These are phyloP conservation scores for Alternaria sp. DNA, from an alignment of 2,329 filamentous ascomycete species.

Conservation along the genomic window DNA sequence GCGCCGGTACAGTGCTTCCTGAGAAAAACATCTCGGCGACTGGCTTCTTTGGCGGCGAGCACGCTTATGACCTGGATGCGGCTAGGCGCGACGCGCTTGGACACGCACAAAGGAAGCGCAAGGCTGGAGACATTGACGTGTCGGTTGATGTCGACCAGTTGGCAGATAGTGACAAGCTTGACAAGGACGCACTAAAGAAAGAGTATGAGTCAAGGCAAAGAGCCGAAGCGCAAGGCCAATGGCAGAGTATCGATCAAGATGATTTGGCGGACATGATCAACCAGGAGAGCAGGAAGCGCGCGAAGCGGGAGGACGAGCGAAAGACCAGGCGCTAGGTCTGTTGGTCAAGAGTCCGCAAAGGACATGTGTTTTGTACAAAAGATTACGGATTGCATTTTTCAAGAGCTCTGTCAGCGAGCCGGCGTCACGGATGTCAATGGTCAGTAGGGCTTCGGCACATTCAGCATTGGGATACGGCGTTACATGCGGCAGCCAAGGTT, in stretches of 20 bases:
- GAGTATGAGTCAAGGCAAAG: slow-evolving; percentile 77
- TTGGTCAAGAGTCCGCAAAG: slow-evolving; percentile 10
- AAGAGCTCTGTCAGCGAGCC: slow-evolving; percentile 23
- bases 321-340: slow-evolving; percentile 60
- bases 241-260: slow-evolving; percentile 82
- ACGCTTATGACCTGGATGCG: slow-evolving; percentile 83
- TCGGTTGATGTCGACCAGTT: slow-evolving; percentile 87
- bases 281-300: slow-evolving; percentile 85
- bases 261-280: slow-evolving; percentile 96
- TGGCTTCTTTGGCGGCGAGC: slow-evolving; percentile 96
- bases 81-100: slow-evolving; percentile 69
- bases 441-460: slow-evolving; percentile 16
- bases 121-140: slow-evolving; percentile 93
- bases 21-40: slow-evolving; percentile 85
- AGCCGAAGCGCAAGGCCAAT: slow-evolving; percentile 65
- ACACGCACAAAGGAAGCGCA: slow-evolving; percentile 82
- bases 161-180: slow-evolving; percentile 75
- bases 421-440: slow-evolving; percentile 31
- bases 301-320: slow-evolving; percentile 85
- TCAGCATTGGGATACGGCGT: slow-evolving; percentile 37
- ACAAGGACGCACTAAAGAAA: slow-evolving; percentile 80
- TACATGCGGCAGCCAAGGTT: slow-evolving; percentile 21
- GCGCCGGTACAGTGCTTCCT: slow-evolving; percentile 87
- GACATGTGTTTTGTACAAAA: slow-evolving; percentile 30
- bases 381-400: slow-evolving; percentile 17